Percentiles rank a stretch among this genome's conserved stretches.
Conservation (phyloP, 495 filamentous ascomycete genomes). For the Aspergillus olivimuriae region DNA sequence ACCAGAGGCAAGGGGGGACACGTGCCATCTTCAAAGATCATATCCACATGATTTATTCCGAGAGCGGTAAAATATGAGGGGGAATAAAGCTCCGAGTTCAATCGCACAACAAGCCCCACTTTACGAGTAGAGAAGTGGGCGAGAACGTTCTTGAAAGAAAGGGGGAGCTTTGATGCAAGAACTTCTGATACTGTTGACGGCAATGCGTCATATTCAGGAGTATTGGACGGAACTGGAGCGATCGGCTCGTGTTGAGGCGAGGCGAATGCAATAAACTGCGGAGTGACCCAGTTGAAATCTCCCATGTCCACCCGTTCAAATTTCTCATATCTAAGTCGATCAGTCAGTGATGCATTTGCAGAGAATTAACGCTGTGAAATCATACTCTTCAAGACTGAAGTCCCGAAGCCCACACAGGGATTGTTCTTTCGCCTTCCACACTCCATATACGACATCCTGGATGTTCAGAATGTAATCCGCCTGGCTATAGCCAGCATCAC, state of each 20-base stretch:
- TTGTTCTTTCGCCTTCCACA: conserved; percentile 98
- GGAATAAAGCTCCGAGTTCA: conserved; percentile 94
- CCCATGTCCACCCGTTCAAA: conserved; percentile 96
- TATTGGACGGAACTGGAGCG: conserved; percentile 59
- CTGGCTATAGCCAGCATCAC: conserved; percentile 97
- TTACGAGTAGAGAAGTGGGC: conserved; percentile 78
- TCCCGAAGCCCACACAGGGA: conserved; percentile 78
- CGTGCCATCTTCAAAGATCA: conserved; percentile 99
- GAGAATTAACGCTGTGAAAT: neutral
- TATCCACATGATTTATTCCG: conserved; percentile 91
- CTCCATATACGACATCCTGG: conserved; percentile 95
- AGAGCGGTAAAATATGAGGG: conserved; percentile 92
- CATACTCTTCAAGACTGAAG: conserved; percentile 89
- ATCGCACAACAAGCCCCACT: conserved; percentile 86
- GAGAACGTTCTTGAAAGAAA: conserved; percentile 91
- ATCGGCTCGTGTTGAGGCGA: conserved; percentile 81
- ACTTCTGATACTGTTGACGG: conserved; percentile 65
- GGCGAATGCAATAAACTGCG: conserved; percentile 90
- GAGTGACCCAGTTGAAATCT: conserved; percentile 99
- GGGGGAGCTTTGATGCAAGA: conserved; percentile 55
- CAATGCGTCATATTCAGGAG: conserved; percentile 63
- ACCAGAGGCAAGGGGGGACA: conserved; percentile 84
- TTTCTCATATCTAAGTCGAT: conserved; percentile 66
- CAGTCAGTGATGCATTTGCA: conserved; percentile 17
- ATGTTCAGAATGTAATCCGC: conserved; percentile 92